Evolutionary conservation across 805 yeast genomes (phyloP), one percentile per base, ranked within the genome.

Genomic region (Ogataea pini): DNA sequence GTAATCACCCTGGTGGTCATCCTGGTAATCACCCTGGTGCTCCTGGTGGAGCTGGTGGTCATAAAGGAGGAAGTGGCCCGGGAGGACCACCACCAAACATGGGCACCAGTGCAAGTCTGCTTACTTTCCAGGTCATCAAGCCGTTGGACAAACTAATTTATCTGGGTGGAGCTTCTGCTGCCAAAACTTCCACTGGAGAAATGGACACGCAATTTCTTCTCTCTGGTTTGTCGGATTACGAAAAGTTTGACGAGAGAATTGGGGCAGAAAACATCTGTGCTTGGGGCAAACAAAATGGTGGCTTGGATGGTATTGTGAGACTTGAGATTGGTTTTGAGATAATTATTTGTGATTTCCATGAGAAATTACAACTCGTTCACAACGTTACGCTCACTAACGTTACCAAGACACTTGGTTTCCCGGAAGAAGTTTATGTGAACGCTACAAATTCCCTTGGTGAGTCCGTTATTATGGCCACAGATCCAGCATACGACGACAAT

Each of bases 111-210:
- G 31, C 62, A 4, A 54, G 62, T 16, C 48, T 79, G 41, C 65
- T 75, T 52, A 78, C 85, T 0, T 79, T 80, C 53, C 64, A 70
- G 50, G 76, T 74, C 8, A 65, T 63, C 3, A 69, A 66, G 50
- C 82, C 85, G 3, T 60, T 82, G 44, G 71, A 70, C 51, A 76
- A 71, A 52, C 58, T 82, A 25, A 67, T 83, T 4, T 72, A 74
- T 43, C 59, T 83, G n/a, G 86, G 82, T 51, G 88, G 88, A 5
- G 85, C 86, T 0, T 80, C 85, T 24, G 88, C 86, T n/a, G 80
- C 86, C 0, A 82, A 82, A 59, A 65, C 74, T 0, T 33, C 46
- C 1, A 71, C 79, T 1, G 86, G 86, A 4, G 82, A 78, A 57
- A 80, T 80, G 86, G 88, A 83, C 58, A 72, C 80, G 1, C 83